Percentiles rank a stretch among this genome's conserved stretches.
Conservation (phyloP, 176 grass and related monocot species). For the Carex parvula region DNA sequence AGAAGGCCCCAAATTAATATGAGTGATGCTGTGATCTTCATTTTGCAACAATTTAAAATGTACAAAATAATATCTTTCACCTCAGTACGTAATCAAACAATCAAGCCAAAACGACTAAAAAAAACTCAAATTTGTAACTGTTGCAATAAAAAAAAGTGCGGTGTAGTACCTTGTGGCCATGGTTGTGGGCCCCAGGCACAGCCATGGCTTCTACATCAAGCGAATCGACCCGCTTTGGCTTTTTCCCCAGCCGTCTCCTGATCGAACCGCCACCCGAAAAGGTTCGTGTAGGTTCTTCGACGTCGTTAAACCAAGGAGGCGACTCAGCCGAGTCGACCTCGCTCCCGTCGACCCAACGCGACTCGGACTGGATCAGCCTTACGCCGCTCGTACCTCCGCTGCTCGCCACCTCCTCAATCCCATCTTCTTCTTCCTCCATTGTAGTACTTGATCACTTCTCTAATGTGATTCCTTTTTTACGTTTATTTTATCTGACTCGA, state of each 20-base stretch:
- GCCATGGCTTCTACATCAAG: slow-evolving; percentile 89
- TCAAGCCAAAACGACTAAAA: background rate
- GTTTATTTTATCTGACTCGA: background rate
- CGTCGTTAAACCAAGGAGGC: slow-evolving; percentile 41
- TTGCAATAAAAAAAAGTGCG: background rate
- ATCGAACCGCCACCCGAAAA: slow-evolving; percentile 29
- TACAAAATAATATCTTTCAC: background rate
- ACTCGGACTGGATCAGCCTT: background rate
- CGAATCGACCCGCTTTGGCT: slow-evolving; percentile 64
- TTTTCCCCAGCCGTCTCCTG: slow-evolving; percentile 56
- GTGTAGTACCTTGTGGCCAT: slow-evolving; percentile 49
- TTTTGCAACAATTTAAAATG: background rate
- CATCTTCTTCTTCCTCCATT: slow-evolving; percentile 50
- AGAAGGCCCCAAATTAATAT: background rate
- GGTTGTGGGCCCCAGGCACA: slow-evolving; percentile 49
- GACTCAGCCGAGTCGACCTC: slow-evolving; percentile 91
- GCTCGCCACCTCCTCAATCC: slow-evolving; percentile 62
- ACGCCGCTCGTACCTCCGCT: background rate
- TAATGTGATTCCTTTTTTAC: background rate
- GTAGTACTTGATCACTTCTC: background rate
- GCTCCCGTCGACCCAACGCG: slow-evolving; percentile 89
- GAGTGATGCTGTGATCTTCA: background rate
- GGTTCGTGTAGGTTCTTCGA: background rate
- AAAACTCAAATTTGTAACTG: background rate
- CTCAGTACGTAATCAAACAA: background rate